Evolutionary conservation across 2,329 filamentous ascomycete species (phyloP), one percentile per base, ranked within the genome.

Genomic region (Stachybotrys echinatus): DNA sequence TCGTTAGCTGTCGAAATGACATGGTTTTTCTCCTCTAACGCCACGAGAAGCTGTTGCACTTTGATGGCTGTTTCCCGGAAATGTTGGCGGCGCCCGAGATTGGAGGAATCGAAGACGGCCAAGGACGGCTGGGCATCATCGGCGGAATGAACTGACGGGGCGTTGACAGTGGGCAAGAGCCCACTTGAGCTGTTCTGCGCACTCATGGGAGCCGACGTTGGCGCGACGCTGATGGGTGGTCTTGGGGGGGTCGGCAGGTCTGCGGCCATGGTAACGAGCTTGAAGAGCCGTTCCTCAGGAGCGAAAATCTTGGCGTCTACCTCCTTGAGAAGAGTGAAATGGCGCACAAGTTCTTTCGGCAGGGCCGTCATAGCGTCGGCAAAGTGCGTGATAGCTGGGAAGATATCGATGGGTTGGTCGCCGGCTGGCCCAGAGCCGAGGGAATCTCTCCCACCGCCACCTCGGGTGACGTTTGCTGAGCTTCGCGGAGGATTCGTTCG

Each of bases 11-110:
- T 95, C 37, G 89, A 87, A 50, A 97, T 87, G 58, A 99, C 94
- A 59, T 96, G 92, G 58, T 96, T 96, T 72, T 99, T 99, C 71
- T 99, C 94, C 63, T 99, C 94, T 37, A 97, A 80, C 2, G 92
- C 92, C 45, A 90, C 83, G 42, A 97, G 83, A 76, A 97, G 88
- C 59, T 92, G 88, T 56, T 87, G 83, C 48, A 96, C 85, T 56
- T 88, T 86, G 59, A 84, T 78, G 37, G 90, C 85, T 48, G 92
- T 84, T 52, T 89, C 85, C 60, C 85, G 83, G 65, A 92, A 95
- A 40, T 92, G 75, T 61, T 87, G 81, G 56, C 89, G 84, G 55
- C 85, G 82, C 48, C 78, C 79, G 42, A 87, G 65, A 60, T 87
- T 85, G 58, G 74, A 74, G 34, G 74, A 72, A 56, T 81, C 77